These are phyloP conservation scores for Candida chilensis DNA, from an alignment of 805 yeast genomes.

Conservation along the genomic window DNA sequence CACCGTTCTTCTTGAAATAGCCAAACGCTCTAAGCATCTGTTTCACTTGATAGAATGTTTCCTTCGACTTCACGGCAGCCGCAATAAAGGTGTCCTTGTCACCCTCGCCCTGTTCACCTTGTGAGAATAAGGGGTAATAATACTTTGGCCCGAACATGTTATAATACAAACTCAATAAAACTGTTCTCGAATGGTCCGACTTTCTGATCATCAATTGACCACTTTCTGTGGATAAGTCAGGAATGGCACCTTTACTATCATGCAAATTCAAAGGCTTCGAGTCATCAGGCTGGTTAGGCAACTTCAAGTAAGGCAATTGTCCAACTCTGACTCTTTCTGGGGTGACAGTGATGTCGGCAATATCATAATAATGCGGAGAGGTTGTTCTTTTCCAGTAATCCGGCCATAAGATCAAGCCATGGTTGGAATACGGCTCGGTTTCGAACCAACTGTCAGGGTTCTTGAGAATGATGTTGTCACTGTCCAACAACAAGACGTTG, in stretches of 20 bases:
- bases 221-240: constrained; percentile 62
- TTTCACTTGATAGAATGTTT: constrained; percentile 45
- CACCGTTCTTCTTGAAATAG: constrained; percentile 11
- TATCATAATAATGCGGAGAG: constrained; percentile 12
- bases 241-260: constrained; percentile 59
- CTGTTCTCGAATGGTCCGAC: constrained; percentile 43
- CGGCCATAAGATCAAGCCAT: constrained; percentile 12
- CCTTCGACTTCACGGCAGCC: constrained; percentile 46
- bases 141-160: constrained; percentile 54
- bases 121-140: constrained; percentile 51
- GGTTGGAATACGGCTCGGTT: constrained; percentile 7
- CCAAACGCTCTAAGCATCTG: constrained; percentile 24
- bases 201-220: constrained; percentile 60
- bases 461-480: constrained; percentile 34
- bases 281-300: neutral
- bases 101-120: constrained; percentile 70
- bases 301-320: constrained; percentile 2
- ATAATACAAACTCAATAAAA: constrained; percentile 55
- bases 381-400: constrained; percentile 13
- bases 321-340: constrained; percentile 2
- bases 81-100: constrained; percentile 72
- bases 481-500: constrained; percentile 32
- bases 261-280: no score
- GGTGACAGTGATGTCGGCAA: constrained; percentile 7
- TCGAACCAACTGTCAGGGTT: constrained; percentile 25